These are phyloP conservation scores for Zymoseptoria pseudotritici DNA, from an alignment of 2,329 filamentous ascomycete species.

Conservation along the genomic window DNA sequence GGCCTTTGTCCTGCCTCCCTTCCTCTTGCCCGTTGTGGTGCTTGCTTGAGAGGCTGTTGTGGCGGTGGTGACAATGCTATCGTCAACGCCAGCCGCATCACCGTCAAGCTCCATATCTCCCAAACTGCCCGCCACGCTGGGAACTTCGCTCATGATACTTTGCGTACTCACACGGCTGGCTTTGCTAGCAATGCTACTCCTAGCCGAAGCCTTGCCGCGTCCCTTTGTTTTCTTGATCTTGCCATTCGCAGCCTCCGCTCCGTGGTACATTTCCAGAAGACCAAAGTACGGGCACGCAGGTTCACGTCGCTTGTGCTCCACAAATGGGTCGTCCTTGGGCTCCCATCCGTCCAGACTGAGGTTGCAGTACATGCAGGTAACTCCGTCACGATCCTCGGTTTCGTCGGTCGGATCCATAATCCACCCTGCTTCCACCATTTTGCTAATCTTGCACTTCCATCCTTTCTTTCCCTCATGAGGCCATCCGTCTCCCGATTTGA, in stretches of 20 bases:
- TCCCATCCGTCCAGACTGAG: conserved; percentile 93
- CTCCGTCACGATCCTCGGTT: conserved; percentile 73
- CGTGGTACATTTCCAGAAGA: conserved; percentile 46
- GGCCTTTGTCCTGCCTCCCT: conserved; percentile 37
- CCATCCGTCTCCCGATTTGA: conserved; percentile 62
- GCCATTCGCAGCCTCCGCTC: conserved; percentile 11
- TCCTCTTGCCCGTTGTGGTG: conserved; percentile 28
- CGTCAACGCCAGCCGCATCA: conserved; percentile 40
- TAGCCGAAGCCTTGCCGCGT: conserved; percentile 14
- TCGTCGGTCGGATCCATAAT: conserved; percentile 75
- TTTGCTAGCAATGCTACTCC: conserved; percentile 50
- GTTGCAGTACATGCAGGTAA: conserved; percentile 84
- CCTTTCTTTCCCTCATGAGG: conserved; percentile 81
- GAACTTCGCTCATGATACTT: conserved; percentile 20
- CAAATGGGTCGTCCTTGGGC: conserved; percentile 79
- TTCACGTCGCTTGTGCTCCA: conserved; percentile 77
- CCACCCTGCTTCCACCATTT: conserved; percentile 91
- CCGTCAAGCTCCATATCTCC: conserved; percentile 14
- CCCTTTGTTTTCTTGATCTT: conserved; percentile 27
- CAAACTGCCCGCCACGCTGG: conserved; percentile 16
- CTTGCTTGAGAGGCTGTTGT: conserved; percentile 34
- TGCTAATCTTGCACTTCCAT: conserved; percentile 83
- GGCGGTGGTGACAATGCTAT: conserved; percentile 46
- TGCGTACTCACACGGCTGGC: conserved; percentile 56
- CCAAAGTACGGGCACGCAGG: conserved; percentile 77